Evolutionary conservation across 2,329 filamentous ascomycete species (phyloP).

Genomic region (Fusarium fracticaudum): DNA sequence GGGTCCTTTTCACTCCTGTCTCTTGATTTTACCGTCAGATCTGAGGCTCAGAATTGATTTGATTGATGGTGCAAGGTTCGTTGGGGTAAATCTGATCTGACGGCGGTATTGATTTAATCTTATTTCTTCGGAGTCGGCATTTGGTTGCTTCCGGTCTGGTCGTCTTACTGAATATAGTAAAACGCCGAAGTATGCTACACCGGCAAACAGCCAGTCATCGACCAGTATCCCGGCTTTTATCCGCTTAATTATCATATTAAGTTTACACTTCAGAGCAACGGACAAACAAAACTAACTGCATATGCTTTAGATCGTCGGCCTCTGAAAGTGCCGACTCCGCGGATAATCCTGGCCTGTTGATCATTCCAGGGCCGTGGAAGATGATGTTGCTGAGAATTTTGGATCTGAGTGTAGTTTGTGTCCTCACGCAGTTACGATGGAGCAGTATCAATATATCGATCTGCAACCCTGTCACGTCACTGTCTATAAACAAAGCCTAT

Average conservation of each 20-base stretch:
- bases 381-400: background rate
- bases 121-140: background rate
- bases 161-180: background rate
- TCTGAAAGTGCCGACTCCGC: background rate
- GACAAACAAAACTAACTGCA: background rate
- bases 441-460: background rate
- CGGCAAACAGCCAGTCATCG: background rate
- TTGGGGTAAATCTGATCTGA: background rate
- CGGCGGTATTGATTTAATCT: background rate
- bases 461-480: background rate
- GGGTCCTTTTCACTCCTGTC: background rate
- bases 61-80: background rate
- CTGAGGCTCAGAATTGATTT: background rate
- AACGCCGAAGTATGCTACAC: background rate
- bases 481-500: rapidly evolving
- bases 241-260: background rate
- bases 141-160: background rate
- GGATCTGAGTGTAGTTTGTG: no score
- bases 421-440: background rate
- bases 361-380: background rate
- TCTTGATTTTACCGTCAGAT: background rate
- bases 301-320: background rate
- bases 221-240: background rate
- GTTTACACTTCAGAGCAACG: background rate
- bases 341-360: background rate